These are phyloP conservation scores for Cryphonectria parasitica DNA, from an alignment of 2,329 filamentous ascomycete genomes.

Conservation along the genomic window DNA sequence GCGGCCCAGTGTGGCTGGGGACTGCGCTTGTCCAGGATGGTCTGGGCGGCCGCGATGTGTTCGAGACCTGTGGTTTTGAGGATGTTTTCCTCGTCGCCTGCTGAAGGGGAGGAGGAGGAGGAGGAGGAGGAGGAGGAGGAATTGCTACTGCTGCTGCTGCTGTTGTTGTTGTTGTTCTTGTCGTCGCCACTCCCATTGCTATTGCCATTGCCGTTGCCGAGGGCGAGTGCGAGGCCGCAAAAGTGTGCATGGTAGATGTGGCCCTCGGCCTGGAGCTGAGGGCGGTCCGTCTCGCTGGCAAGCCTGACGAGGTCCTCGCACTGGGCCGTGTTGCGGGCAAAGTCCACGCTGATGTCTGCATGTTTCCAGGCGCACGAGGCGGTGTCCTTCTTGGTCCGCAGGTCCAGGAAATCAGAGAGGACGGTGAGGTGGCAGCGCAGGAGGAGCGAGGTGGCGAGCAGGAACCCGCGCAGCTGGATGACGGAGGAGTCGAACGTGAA, in stretches of 20 bases:
- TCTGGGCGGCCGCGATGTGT: conserved; percentile 32
- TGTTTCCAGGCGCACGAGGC: not conserved
- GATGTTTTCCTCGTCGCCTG: not conserved
- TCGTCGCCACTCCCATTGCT: no score
- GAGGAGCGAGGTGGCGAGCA: conserved; percentile 50
- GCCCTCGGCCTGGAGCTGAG: conserved; percentile 53
- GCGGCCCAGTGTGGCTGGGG: conserved; percentile 39
- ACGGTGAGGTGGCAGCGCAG: conserved; percentile 54
- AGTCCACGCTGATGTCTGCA: conserved; percentile 34
- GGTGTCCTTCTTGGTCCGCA: conserved; percentile 22
- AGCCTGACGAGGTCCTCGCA: conserved; percentile 46
- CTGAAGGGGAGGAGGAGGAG: no score
- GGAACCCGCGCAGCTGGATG: conserved; percentile 41
- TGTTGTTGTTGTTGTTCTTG: no score
- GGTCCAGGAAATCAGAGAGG: conserved; percentile 44
- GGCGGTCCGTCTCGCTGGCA: conserved; percentile 41
- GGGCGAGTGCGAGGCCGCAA: conserved; percentile 45
- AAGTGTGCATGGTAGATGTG: conserved; percentile 55
- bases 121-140: no score
- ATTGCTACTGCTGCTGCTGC: not conserved
- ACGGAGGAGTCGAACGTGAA: conserved; percentile 41
- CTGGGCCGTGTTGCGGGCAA: conserved; percentile 40
- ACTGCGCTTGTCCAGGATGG: conserved; percentile 29
- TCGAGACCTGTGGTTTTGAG: conserved; percentile 19
- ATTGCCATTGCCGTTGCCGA: conserved; percentile 20